These are phyloP conservation scores for Myotisia sp. DNA, from an alignment of 2,329 filamentous ascomycete genomes.

Conservation along the genomic window DNA sequence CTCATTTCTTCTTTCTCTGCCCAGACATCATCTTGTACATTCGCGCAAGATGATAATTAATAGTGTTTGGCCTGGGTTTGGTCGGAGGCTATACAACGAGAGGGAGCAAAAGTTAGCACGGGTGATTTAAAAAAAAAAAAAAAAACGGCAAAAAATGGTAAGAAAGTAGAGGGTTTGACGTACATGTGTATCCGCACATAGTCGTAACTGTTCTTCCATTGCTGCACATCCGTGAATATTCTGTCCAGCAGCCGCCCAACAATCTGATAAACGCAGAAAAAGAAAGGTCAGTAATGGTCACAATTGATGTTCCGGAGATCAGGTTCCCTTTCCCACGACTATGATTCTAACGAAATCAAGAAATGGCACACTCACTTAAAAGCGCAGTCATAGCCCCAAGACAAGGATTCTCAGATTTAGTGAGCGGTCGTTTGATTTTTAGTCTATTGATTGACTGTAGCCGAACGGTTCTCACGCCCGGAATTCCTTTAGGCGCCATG, in stretches of 20 bases:
- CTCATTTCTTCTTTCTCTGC: slow-evolving; percentile 49
- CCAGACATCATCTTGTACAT: slow-evolving; percentile 61
- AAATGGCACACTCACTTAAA: slow-evolving; percentile 37
- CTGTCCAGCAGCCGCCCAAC: slow-evolving; percentile 35
- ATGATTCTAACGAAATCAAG: background rate
- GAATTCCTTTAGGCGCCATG: slow-evolving; percentile 32
- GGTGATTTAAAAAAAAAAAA: background rate
- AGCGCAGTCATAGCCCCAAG: slow-evolving; percentile 52
- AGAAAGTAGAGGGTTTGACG: slow-evolving; percentile 14
- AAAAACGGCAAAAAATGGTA: slow-evolving; percentile 2
- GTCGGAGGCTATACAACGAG: slow-evolving; percentile 37
- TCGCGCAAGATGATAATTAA: slow-evolving; percentile 83
- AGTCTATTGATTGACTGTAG: slow-evolving; percentile 40
- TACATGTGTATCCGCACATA: slow-evolving; percentile 70
- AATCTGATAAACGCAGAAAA: slow-evolving; percentile 20
- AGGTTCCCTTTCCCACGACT: background rate
- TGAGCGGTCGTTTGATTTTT: slow-evolving; percentile 49
- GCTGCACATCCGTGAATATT: slow-evolving; percentile 43
- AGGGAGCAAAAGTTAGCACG: background rate
- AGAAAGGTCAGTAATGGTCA: background rate
- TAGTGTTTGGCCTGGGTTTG: slow-evolving; percentile 53
- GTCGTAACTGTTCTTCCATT: slow-evolving; percentile 46
- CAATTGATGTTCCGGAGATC: background rate
- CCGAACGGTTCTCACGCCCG: slow-evolving; percentile 33
- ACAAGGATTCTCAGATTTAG: slow-evolving; percentile 48